A percentile compares a stretch with the other conserved stretches of the same genome.
Evolutionary conservation across 2,329 filamentous ascomycete species (phyloP).

Genomic region (Fusarium sp.): DNA sequence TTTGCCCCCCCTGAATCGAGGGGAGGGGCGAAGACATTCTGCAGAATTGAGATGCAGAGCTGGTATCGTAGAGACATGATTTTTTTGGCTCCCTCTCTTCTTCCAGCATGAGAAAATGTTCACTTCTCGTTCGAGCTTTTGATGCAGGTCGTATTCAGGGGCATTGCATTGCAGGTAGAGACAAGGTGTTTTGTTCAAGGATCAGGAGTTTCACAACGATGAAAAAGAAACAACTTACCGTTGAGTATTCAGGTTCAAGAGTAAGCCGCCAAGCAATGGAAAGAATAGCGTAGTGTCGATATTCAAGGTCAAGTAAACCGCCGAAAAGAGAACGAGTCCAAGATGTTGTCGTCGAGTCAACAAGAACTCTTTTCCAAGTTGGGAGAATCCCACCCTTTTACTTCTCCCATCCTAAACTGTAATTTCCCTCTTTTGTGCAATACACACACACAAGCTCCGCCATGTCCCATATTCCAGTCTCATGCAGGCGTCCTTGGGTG

Average conservation of each 20-base stretch:
- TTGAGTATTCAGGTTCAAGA: not conserved
- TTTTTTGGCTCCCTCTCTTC: not conserved
- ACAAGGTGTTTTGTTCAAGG: not conserved
- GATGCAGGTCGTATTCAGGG: not conserved
- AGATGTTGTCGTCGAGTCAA: not conserved
- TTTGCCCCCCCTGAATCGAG: constrained; percentile 24
- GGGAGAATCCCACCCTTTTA: not conserved
- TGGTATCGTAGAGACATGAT: not conserved
- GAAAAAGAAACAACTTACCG: not conserved
- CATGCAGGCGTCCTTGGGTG: constrained; percentile 11
- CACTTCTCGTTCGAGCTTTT: not conserved
- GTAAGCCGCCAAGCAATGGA: not conserved
- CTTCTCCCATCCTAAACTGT: not conserved
- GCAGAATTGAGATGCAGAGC: not conserved
- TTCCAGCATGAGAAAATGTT: not conserved
- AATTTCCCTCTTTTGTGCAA: not conserved
- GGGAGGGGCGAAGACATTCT: not conserved
- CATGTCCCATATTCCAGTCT: constrained; percentile 15
- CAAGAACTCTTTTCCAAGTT: not conserved
- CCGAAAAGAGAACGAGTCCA: not conserved
- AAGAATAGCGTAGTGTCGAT: not conserved
- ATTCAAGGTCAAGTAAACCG: not conserved
- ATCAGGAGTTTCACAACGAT: not conserved
- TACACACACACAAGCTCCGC: not conserved
- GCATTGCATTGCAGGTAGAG: not conserved